Evolutionary conservation across 2,329 filamentous ascomycete species (phyloP).

Genomic region (Sordariomycetes sp.): DNA sequence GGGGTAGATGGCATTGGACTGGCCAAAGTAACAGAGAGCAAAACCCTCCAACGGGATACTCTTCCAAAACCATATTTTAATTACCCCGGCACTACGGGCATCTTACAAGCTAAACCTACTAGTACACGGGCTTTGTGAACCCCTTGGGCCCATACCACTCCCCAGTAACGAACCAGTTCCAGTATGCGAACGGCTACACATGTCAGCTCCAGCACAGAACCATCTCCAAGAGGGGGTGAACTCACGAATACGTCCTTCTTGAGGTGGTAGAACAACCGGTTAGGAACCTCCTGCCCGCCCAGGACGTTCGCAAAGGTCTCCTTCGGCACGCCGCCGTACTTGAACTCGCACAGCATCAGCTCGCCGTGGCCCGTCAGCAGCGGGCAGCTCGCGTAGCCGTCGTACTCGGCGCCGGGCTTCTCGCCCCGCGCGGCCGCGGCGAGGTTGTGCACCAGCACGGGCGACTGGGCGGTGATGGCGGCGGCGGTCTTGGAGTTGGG

Average conservation of each 20-base stretch:
- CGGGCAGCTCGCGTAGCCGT: slow-evolving; percentile 34
- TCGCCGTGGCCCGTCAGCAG: slow-evolving; percentile 30
- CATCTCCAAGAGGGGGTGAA: background rate
- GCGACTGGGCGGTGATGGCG: slow-evolving; percentile 30
- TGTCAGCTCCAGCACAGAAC: background rate
- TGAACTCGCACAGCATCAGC: slow-evolving; percentile 36
- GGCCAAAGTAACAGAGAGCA: no score
- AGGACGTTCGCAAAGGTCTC: slow-evolving; percentile 27
- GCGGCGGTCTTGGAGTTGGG: slow-evolving; percentile 32
- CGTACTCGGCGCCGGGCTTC: slow-evolving; percentile 21
- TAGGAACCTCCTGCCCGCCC: slow-evolving; percentile 27
- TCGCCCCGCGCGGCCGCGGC: slow-evolving; percentile 21
- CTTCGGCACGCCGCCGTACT: slow-evolving; percentile 32
- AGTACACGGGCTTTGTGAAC: background rate
- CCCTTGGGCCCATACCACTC: slow-evolving; percentile 18
- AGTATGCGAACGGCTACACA: slow-evolving; percentile 15
- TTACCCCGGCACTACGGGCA: background rate
- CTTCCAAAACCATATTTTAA: background rate
- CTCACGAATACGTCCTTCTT: slow-evolving; percentile 31
- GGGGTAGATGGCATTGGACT: no score
- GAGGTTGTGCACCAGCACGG: slow-evolving; percentile 30
- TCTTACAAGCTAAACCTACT: background rate
- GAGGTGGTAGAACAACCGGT: slow-evolving; percentile 26
- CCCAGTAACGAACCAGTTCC: slow-evolving; percentile 18
- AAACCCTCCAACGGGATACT: no score